Evolutionary conservation across 2,329 filamentous ascomycete genomes (phyloP), one percentile per base, ranked within the genome.

Genomic region (Diaporthe capsici): DNA sequence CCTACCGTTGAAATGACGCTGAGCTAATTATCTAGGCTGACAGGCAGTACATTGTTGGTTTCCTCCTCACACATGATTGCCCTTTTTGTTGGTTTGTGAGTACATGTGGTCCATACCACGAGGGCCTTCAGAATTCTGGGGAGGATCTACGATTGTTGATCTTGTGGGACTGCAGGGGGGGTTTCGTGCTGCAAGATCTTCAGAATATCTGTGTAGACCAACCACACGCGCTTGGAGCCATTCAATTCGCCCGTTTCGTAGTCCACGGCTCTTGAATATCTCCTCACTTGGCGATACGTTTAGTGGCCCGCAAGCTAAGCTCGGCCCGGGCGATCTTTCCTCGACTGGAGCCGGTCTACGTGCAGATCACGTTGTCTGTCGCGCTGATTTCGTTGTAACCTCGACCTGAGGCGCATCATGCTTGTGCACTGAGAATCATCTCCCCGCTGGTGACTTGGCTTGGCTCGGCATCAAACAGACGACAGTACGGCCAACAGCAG

Each of bases 311-410:
- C 37, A 15, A 71, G 47, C 49, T 42, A 71, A 51, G 39, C 51
- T 44, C 67, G 67, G 51, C 51, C 39, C 67, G 67, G n/a, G 51
- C 37, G 34, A 71, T 71, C 67, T 28, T 17, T 22, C 7, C 28
- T 44, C 39, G 51, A 44, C 51, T 44, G 28, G 37, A 71, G 31
- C 39, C 51, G 13, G 49, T 25, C n/a, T 55, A 31, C 49, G 10
- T 57, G n/a, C 28, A 57, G 67, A 44, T 71, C 49, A 31, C 15
- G 12, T 31, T 39, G n/a, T 25, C 15, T 42, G 13, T 28, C 12
- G 34, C 15, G n/a, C 34, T 39, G 49, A n/a, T 12, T 51, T 10
- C 34, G 22, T 22, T 53, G 34, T 37, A 37, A 37, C 34, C 34
- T 10, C 34, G 34, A 37, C 34, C 34, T 37, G 34, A 37, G 34